Evolutionary conservation across 108 stramenopile species (phyloP).

Genomic region (Skeletonema marinoi): DNA sequence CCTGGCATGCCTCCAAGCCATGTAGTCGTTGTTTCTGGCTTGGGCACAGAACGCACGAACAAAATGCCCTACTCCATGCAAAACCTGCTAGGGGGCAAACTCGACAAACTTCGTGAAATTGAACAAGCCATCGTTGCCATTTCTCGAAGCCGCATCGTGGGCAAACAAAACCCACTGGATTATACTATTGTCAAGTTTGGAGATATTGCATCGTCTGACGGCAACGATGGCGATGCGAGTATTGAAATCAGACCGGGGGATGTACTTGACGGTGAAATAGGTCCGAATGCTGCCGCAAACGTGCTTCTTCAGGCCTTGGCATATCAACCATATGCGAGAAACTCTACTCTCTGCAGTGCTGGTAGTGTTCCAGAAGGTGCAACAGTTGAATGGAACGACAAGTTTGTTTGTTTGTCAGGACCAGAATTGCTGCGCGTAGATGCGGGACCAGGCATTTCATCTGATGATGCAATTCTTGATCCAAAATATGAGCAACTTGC

Average conservation of each 20-base stretch:
- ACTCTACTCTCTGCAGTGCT: conserved; percentile 46
- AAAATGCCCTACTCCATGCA: conserved; percentile 81
- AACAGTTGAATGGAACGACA: conserved; percentile 59
- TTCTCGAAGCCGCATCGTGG: conserved; percentile 47
- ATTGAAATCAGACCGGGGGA: conserved; percentile 58
- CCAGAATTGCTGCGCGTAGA: conserved; percentile 71
- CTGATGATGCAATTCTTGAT: conserved; percentile 9
- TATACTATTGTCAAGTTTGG: conserved; percentile 84
- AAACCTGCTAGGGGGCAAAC: conserved; percentile 72
- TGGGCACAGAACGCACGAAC: conserved; percentile 79
- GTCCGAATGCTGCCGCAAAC: conserved; percentile 48
- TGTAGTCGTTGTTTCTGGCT: conserved; percentile 64
- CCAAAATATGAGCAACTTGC: conserved; percentile 50
- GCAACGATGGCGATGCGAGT: background rate
- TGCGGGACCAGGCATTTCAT: background rate
- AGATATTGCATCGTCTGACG: conserved; percentile 41
- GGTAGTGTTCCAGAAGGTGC: conserved; percentile 23
- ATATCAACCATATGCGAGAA: conserved; percentile 54
- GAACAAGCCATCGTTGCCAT: conserved; percentile 64
- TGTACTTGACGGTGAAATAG: conserved; percentile 40
- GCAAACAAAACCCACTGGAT: conserved; percentile 57
- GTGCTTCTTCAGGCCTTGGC: conserved; percentile 56
- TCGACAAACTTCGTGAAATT: conserved; percentile 73
- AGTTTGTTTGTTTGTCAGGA: conserved; percentile 74
- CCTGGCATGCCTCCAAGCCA: conserved; percentile 76